Evolutionary conservation across 352 stramenopile genomes (phyloP).

Genomic region (Saprolegnia diclina): DNA sequence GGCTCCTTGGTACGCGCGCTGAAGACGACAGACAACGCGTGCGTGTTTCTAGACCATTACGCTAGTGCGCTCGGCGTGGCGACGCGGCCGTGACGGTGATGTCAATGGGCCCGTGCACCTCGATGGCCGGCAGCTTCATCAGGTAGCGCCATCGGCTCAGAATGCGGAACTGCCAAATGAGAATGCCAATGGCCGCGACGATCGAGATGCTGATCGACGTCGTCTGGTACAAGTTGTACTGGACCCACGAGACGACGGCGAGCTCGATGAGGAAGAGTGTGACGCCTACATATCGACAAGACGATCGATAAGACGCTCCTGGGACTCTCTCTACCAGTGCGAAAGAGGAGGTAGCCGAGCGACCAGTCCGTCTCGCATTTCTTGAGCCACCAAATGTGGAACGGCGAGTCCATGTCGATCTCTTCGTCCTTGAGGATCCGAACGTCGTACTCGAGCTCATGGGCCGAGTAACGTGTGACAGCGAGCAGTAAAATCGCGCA

Average conservation of each 20-base stretch:
- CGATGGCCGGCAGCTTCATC: constrained; percentile 34
- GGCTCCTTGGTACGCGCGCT: too few relatives aligned
- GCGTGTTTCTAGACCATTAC: not conserved
- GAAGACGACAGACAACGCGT: too few relatives aligned
- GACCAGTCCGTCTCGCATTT: constrained; percentile 77
- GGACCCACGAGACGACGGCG: constrained; percentile 52
- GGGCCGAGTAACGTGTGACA: constrained; percentile 67
- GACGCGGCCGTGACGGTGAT: constrained; percentile 6
- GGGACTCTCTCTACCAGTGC: constrained; percentile 6
- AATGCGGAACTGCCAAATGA: constrained; percentile 66
- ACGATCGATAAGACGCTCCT: not conserved
- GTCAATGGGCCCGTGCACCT: not conserved
- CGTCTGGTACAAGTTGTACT: constrained; percentile 43
- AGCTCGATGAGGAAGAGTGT: constrained; percentile 68
- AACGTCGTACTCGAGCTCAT: constrained; percentile 72
- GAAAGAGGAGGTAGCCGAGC: constrained; percentile 67
- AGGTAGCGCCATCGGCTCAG: constrained; percentile 72
- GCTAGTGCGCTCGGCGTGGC: not conserved
- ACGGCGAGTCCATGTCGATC: constrained; percentile 63
- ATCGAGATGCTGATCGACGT: constrained; percentile 44
- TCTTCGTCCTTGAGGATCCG: constrained; percentile 44
- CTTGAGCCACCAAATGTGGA: constrained; percentile 59
- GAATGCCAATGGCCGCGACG: constrained; percentile 40
- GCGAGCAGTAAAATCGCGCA: constrained; percentile 66
- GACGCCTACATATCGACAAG: constrained; percentile 30